These are phyloP conservation scores for Globisporangium abappressorium DNA, from an alignment of 352 stramenopile species.

Conservation along the genomic window DNA sequence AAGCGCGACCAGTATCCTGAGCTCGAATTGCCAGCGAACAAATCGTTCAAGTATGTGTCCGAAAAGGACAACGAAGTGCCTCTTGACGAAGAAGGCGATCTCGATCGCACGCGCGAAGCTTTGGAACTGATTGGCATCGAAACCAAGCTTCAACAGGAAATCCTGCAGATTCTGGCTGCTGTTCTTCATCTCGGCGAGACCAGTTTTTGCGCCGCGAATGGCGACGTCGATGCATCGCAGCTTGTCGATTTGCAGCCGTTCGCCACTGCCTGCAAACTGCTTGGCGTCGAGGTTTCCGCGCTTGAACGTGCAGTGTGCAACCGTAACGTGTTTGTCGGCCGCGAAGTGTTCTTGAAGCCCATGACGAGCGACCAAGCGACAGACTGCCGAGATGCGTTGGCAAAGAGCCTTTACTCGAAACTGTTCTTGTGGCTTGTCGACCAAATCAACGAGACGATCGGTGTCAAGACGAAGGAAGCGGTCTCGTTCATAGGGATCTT, in stretches of 20 bases:
- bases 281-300: slow-evolving; percentile 52
- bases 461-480: slow-evolving; percentile 43
- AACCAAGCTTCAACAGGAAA: slow-evolving; percentile 73
- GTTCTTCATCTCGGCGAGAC: slow-evolving; percentile 93
- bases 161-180: slow-evolving; percentile 87
- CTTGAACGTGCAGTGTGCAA: slow-evolving; percentile 74
- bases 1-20: slow-evolving; percentile 56
- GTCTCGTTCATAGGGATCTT: slow-evolving; percentile 90
- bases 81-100: slow-evolving; percentile 61
- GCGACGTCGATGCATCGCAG: slow-evolving; percentile 75
- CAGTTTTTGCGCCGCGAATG: slow-evolving; percentile 69
- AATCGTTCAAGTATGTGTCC: slow-evolving; percentile 75
- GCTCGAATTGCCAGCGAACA: slow-evolving; percentile 38
- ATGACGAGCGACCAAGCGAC: slow-evolving; percentile 83
- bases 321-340: slow-evolving; percentile 79
- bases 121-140: slow-evolving; percentile 88
- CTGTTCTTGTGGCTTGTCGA: slow-evolving; percentile 96
- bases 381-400: slow-evolving; percentile 91
- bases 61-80: slow-evolving; percentile 24
- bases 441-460: slow-evolving; percentile 91
- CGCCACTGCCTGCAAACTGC: slow-evolving; percentile 47
- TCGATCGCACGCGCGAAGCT: slow-evolving; percentile 76
- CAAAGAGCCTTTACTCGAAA: slow-evolving; percentile 94
- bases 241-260: slow-evolving; percentile 60
- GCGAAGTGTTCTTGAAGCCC: slow-evolving; percentile 77